phyloP scores from a whole-genome alignment of 306 rosid genomes.

The Arachis hypogaea region DNA sequence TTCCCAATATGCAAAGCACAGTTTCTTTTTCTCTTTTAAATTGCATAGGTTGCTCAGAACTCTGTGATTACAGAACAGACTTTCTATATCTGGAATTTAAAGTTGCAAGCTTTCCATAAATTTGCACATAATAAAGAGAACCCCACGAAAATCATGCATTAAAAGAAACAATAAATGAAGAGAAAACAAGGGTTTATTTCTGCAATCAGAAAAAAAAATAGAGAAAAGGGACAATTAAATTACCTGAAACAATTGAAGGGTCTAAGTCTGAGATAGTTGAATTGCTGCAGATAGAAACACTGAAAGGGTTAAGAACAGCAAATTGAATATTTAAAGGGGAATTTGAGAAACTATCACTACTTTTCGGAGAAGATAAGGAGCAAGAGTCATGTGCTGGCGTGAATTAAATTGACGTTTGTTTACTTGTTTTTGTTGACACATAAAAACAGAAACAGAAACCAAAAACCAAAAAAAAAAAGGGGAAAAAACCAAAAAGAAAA shows the following conservation, averaged over 20 bases:
- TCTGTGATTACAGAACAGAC: not conserved
- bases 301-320: conserved; percentile 5
- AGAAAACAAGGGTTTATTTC: not conserved
- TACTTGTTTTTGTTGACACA: not conserved
- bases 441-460: not conserved
- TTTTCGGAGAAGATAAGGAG: conserved; percentile 34
- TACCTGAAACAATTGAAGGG: conserved; percentile 10
- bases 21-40: not conserved
- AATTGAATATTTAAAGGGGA: conserved; percentile 17
- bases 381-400: not conserved
- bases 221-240: not conserved
- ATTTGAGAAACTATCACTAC: not conserved
- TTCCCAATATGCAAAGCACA: conserved; percentile 28
- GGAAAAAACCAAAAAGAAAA: too few species aligned
- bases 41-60: conserved; percentile 18
- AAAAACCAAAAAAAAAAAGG: too few species aligned
- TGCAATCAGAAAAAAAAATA: not conserved
- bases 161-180: not conserved
- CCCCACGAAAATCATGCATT: conserved; percentile 19
- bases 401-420: conserved; percentile 2
- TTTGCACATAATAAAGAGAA: conserved; percentile 22
- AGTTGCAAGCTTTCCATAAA: conserved; percentile 38
- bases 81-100: conserved; percentile 17
- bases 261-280: not conserved
- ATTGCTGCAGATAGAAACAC: not conserved